A percentile compares a stretch with the other conserved stretches of the same genome.
phyloP scores from a whole-genome alignment of 2,329 filamentous ascomycete genomes.

The Microcyclospora pomicola region DNA sequence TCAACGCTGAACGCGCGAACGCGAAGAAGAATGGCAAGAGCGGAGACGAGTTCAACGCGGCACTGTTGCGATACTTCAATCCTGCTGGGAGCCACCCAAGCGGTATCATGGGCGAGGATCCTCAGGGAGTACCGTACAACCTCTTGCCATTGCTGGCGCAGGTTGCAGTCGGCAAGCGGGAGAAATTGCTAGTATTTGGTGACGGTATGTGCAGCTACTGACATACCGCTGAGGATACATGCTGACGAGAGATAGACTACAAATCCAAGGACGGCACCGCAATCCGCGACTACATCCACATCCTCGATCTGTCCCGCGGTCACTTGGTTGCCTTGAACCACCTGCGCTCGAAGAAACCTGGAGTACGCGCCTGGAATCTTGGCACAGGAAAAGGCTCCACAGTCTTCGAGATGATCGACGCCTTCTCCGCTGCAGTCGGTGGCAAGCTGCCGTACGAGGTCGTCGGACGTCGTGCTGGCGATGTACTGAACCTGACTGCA shows the following conservation, averaged over 20 bases:
- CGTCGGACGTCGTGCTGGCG: conserved; percentile 65
- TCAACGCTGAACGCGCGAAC: conserved; percentile 75
- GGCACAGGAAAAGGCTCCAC: conserved; percentile 91
- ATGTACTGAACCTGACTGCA: conserved; percentile 88
- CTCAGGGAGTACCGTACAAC: conserved; percentile 90
- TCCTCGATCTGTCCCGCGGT: conserved; percentile 74
- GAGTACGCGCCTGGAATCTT: conserved; percentile 90
- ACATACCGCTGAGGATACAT: conserved; percentile 3
- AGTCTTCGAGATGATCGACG: conserved; percentile 93
- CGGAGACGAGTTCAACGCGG: conserved; percentile 77
- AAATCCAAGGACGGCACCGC: conserved; percentile 77
- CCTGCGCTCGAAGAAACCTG: conserved; percentile 69
- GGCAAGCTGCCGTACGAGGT: conserved; percentile 78
- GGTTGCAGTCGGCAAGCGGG: conserved; percentile 86
- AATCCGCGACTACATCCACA: conserved; percentile 97
- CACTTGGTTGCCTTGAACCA: conserved; percentile 85
- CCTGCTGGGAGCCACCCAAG: conserved; percentile 87
- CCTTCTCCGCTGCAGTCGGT: conserved; percentile 78
- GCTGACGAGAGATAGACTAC: conserved; percentile 52
- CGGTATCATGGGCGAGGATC: conserved; percentile 97
- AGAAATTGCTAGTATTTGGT: conserved; percentile 89
- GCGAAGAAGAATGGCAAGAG: conserved; percentile 66
- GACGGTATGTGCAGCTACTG: conserved; percentile 51
- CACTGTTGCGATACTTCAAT: conserved; percentile 94
- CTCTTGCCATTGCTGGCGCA: conserved; percentile 85